Base-by-base conservation (phyloP, 176 grass and related monocot species). In the Triticum turgidum region DNA sequence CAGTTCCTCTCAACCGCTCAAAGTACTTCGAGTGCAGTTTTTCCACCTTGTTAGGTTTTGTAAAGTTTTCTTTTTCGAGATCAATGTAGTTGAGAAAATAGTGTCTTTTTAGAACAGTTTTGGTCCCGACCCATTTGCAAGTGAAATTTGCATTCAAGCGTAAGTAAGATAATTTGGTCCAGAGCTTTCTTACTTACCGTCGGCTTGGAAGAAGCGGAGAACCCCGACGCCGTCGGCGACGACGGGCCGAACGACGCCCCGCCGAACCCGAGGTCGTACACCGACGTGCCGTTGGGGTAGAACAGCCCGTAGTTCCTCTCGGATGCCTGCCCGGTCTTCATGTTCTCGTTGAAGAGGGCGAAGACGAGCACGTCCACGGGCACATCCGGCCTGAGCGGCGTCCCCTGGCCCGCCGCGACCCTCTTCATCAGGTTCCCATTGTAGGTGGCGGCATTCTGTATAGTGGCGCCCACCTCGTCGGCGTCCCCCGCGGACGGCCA, bases 271-370 rank as follows among this genome's bases (percentile, higher is more conserved):
- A 97, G 59, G 64, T 85, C 82, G 64, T 97, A 97, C 38, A 97
- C 94, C 4, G 85, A 67, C 42, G 88, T 94, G 69, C 85, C 88
- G 84, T 97, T 80, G 25, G 92, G 94, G 81, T 97, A 97, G 49
- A 85, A 97, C 42, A 97, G 65, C 3, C 94, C 94, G 22, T 97
- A 97, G 82, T 97, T 97, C 90, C 88, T 90, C 82, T 97, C 94
- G 37, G 94, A 97, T 58, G 86, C 80, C 17, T 72, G 66, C 1
- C 90, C 92, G 1, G 59, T 15, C 87, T 97, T 97, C 83, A 66
- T 12, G 63, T 97, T 44, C 83, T 97, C 94, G 69, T 94, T 97
- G 79, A 97, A 97, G 9, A 97, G 86, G 15, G 94, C 94, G 56
- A 97, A 97, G 0, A 97, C 94, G 70, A 88, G 86, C 11, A 97